A percentile compares a stretch with the other conserved stretches of the same genome.
These are phyloP conservation scores for Wickerhamomyces sp. DNA, from an alignment of 1,139 yeast species.

Conservation along the genomic window DNA sequence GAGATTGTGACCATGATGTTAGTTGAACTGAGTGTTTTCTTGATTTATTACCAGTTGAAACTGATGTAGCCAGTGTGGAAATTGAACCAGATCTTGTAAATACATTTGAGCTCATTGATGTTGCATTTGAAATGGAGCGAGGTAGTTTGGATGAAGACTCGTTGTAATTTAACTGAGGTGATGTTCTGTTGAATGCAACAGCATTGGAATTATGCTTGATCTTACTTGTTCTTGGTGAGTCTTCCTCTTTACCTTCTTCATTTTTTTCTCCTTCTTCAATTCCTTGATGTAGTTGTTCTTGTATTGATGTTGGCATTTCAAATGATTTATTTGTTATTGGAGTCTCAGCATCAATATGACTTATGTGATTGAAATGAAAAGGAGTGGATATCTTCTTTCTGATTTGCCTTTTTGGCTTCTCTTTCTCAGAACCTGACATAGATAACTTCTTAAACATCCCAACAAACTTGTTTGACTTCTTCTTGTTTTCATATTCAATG, in stretches of 20 bases:
- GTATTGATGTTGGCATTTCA: constrained; percentile 5
- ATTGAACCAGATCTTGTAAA: constrained; percentile 16
- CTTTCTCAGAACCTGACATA: constrained; percentile 2
- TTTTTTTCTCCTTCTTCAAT: neutral
- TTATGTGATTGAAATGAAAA: constrained; percentile 22
- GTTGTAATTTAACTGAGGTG: constrained; percentile 1
- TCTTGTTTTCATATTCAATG: constrained; percentile 2
- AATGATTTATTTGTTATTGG: constrained; percentile 13
- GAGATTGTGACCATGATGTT: neutral
- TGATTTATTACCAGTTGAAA: constrained; percentile 4
- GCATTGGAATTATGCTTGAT: constrained; percentile 1
- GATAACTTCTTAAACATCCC: constrained; percentile 24
- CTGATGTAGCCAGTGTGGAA: constrained; percentile 13
- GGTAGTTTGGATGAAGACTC: constrained; percentile 1
- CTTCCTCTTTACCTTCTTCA: neutral
- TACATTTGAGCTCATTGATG: constrained; percentile 5
- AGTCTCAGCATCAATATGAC: constrained; percentile 15
- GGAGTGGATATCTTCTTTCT: constrained; percentile 23
- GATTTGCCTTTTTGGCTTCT: neutral
- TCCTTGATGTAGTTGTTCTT: too few species aligned
- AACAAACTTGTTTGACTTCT: constrained; percentile 13
- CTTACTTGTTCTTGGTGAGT: neutral
- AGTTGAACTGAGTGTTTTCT: constrained; percentile 4
- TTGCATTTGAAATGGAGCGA: constrained; percentile 8
- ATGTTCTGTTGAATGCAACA: constrained; percentile 16